A percentile compares a stretch with the other conserved stretches of the same genome.
These are phyloP conservation scores for Taiozyma sp. DNA, from an alignment of 1,139 yeast species.

Conservation along the genomic window DNA sequence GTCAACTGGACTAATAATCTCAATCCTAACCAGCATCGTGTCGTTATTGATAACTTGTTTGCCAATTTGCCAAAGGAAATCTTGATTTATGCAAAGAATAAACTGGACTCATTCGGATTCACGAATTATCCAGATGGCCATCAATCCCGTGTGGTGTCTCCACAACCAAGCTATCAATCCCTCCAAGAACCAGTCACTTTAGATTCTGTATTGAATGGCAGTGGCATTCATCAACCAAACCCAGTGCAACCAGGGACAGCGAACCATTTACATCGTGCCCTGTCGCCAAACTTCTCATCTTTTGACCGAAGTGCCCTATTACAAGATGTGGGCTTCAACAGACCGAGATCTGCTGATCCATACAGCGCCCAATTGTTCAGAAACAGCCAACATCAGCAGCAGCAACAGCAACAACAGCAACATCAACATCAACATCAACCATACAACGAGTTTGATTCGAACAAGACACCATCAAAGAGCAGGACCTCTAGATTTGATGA, in stretches of 20 bases:
- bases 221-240: slow-evolving; percentile 9
- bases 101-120: slow-evolving; percentile 22
- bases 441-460: slow-evolving; percentile 7
- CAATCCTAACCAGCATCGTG: slow-evolving; percentile 48
- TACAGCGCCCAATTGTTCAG: slow-evolving; percentile 17
- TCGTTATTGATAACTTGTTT: slow-evolving; percentile 54
- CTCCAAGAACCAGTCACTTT: slow-evolving; percentile 29
- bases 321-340: slow-evolving; percentile 14
- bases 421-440: slow-evolving; percentile 4
- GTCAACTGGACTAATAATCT: slow-evolving; percentile 57
- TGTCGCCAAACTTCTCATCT: slow-evolving; percentile 18
- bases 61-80: slow-evolving; percentile 44
- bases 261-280: slow-evolving; percentile 18
- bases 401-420: slow-evolving; percentile 5
- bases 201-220: slow-evolving; percentile 30
- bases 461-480: slow-evolving; percentile 18
- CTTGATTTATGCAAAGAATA: slow-evolving; percentile 39
- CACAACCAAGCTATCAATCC: slow-evolving; percentile 24
- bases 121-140: slow-evolving; percentile 15
- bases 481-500: slow-evolving; percentile 16
- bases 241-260: slow-evolving; percentile 19
- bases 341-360: slow-evolving; percentile 40
- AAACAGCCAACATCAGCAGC: slow-evolving; percentile 4
- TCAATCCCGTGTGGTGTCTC: slow-evolving; percentile 19
- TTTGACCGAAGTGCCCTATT: slow-evolving; percentile 15